Base-by-base conservation (phyloP, 73 alveolate genomes). In the Blepharisma japonicum region DNA sequence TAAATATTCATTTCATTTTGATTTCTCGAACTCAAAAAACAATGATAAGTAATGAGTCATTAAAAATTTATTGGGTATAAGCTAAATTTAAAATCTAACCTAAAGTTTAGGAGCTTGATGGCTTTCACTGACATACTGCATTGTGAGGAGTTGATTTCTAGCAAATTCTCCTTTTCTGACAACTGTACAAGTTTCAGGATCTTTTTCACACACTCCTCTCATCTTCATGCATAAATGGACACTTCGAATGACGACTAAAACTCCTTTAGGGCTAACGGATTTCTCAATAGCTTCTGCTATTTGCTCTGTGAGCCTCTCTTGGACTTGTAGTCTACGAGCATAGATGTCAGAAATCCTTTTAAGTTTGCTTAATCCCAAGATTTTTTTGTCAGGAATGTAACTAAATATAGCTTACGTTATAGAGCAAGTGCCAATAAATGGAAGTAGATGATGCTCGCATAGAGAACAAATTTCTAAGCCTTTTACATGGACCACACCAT, bases 381-480 rank as follows among this genome's bases (percentile, higher is more conserved):
- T 50, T 6, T 56, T 55, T 45, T 66, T 56, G 68, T 77, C 67
- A 23, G 84, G 84, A 7, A 77, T 77, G 27, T 77, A 77, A 9
- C 42, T 32, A 32, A 32, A 32, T 32, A 32, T 32, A 32, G 42
- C 42, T 32, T 32, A 32, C 42, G 77, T 77, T 20, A 77, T 77
- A 18, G 55, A 23, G 84, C 84, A 77, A 8, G 55, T 56, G 55
- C 84, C 84, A 9, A 56, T 20, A 27, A 77, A 77, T 8, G 84
- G 84, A 38, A 77, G 38, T 5, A 77, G 56, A 20, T 77, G 84
- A 66, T 77, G 84, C 84, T 77, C 84, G 25, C 84, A 77, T 7
- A 77, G 25, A 0, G 84, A 77, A 21, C 53, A 55, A 21, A 77
- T 61, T 27, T 55, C 66, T 39, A 70, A 45, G 21, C 66, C 80